Evolutionary conservation across 352 stramenopile species (phyloP).

Genomic region (Phytophthora cactorum): DNA sequence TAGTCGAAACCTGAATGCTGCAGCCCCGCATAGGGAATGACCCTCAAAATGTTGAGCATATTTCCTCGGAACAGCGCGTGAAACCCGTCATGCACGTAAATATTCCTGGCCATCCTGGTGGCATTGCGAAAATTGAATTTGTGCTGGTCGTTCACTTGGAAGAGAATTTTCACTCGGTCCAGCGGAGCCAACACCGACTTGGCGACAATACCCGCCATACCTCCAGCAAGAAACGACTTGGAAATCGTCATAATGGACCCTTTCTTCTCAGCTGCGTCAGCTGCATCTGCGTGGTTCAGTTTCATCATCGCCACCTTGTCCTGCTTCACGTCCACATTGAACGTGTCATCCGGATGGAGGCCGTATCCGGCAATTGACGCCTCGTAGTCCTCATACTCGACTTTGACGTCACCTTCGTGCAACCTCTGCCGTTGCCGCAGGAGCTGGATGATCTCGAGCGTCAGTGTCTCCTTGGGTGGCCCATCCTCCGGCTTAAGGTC

Average conservation of each 20-base stretch:
- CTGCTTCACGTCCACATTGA: conserved; percentile 17
- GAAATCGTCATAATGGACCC: conserved; percentile 71
- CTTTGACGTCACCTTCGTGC: conserved; percentile 17
- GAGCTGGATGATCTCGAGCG: conserved; percentile 40
- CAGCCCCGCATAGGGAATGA: conserved; percentile 80
- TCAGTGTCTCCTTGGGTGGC: conserved; percentile 36
- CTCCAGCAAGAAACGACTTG: conserved; percentile 85
- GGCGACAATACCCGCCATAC: conserved; percentile 73
- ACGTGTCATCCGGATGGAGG: conserved; percentile 23
- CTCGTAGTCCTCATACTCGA: conserved; percentile 33
- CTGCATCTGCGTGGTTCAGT: conserved; percentile 17
- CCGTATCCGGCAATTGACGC: conserved; percentile 30
- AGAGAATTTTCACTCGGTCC: conserved; percentile 88
- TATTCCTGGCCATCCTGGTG: conserved; percentile 57
- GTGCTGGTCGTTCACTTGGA: conserved; percentile 81
- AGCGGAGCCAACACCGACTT: conserved; percentile 79
- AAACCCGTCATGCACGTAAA: conserved; percentile 78
- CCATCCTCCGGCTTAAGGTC: conserved; percentile 52
- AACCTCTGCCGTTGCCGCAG: conserved; percentile 32
- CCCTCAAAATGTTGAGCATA: conserved; percentile 79
- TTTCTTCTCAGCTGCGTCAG: conserved; percentile 29
- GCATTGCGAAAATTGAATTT: conserved; percentile 83
- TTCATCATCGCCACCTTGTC: background rate
- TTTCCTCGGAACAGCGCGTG: conserved; percentile 76
- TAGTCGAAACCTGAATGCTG: conserved; percentile 89